Conservation (phyloP, 441 rosid species). For the Gossypium gossypioides region DNA sequence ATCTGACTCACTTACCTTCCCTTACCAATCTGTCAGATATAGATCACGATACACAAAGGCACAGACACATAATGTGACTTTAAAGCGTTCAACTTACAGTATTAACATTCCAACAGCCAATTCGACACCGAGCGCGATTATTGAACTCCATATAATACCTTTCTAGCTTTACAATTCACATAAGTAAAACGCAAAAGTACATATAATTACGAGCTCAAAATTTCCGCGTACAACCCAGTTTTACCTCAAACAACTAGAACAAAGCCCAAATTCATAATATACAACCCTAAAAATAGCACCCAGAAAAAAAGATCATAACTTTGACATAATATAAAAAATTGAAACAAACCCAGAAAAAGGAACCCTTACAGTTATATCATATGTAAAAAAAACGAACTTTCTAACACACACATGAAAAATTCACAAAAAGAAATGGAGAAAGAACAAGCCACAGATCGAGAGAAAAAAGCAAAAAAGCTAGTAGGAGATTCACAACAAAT, state of each 20-base stretch:
- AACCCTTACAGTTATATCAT: background rate
- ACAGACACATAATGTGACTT: background rate
- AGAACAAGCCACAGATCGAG: constrained; percentile 11
- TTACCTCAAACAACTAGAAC: background rate
- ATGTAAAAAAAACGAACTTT: background rate
- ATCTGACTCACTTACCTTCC: background rate
- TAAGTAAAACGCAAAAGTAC: background rate
- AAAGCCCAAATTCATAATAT: background rate
- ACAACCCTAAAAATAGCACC: background rate
- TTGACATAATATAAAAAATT: background rate
- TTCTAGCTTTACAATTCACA: background rate
- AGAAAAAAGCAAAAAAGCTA: background rate
- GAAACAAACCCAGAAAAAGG: background rate
- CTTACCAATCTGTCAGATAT: background rate
- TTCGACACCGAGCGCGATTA: background rate
- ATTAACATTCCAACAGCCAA: background rate
- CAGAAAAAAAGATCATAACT: background rate
- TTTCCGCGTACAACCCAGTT: background rate
- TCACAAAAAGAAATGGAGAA: background rate
- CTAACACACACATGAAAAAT: background rate
- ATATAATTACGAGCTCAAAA: background rate
- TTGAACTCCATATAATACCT: background rate
- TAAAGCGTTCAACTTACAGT: background rate
- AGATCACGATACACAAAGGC: background rate
- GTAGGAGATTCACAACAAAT: background rate